Base-by-base conservation (phyloP, 371 early-diverging fungal species). In the Paraphysoderma sedebokerense region DNA sequence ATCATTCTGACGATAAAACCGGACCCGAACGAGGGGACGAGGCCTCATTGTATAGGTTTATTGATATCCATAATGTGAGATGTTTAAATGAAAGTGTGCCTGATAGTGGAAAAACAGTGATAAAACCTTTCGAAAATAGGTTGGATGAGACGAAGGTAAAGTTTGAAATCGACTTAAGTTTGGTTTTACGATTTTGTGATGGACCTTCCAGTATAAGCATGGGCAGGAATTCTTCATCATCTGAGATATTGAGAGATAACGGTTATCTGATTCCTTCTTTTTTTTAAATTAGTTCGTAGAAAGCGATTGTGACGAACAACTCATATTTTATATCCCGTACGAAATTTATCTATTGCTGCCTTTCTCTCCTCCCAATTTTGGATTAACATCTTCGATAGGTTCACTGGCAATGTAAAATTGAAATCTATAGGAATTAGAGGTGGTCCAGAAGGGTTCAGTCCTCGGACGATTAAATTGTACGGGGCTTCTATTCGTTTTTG, bases 291-390 rank as follows among this genome's bases (percentile, higher is more conserved):
- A 81, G 80, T 73, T 61, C 57, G 59, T 88, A 11, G 79, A 82
- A 55, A 83, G 85, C 46, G 92, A 92, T 61, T 74, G 79, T 2
- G 96, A 95, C 62, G 85, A 83, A 39, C 87, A 91, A 57, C 64
- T 95, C 27, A 80, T 95, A 41, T 51, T 95, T 3, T 70, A 67
- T 60, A 79, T 95, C 33, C 92, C 92, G 77, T 87, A 72, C 57
- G 77, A 61, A 2, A 20, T 33, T 32, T 57, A 34, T 26, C 31
- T 36, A 32, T 23, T 20, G 42, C 45, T n/a, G n/a, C n/a, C n/a
- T n/a, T n/a, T n/a, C n/a, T n/a, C n/a, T n/a, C n/a, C n/a, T n/a
- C 31, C 13, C 30, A 42, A 23, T 44, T 39, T 13, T 12, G 34
- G 34, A 42, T 23, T 29, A 1, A 41, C 31, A 9, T 9, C 5